These are phyloP conservation scores for Paecilomyces formosus DNA, from an alignment of 2,329 filamentous ascomycete species.

Conservation along the genomic window DNA sequence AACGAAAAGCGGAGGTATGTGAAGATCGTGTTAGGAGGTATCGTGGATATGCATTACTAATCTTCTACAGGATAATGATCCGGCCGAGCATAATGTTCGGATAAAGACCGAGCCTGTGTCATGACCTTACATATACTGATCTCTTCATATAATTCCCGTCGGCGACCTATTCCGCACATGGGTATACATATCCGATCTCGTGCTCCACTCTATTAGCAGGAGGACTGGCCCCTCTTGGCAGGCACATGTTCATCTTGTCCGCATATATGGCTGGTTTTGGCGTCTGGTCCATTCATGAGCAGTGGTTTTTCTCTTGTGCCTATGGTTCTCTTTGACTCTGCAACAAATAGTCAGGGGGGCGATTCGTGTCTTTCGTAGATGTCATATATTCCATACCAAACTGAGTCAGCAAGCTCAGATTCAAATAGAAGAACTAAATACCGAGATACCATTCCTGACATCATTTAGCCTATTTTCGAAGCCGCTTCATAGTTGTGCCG, in stretches of 20 bases:
- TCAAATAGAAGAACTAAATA: background rate
- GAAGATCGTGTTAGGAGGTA: background rate
- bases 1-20: constrained; percentile 64
- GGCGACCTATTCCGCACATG: background rate
- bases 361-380: background rate
- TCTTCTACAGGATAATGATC: constrained; percentile 22
- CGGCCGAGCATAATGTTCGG: constrained; percentile 28
- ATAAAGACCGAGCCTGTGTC: constrained; percentile 32
- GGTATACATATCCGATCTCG: background rate
- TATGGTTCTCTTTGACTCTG: background rate
- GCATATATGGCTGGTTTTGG: background rate
- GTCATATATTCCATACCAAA: background rate
- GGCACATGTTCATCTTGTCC: background rate
- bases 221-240: background rate
- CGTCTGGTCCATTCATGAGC: background rate
- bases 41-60: constrained; percentile 5
- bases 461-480: background rate
- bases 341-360: background rate
- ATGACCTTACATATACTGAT: constrained; percentile 10
- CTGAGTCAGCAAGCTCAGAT: background rate
- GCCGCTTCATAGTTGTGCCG: background rate
- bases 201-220: background rate
- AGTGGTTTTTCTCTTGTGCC: background rate
- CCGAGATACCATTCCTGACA: background rate
- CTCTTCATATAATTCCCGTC: background rate